Conservation (phyloP, 2,329 filamentous ascomycete species). For the Aspergillus bombycis region DNA sequence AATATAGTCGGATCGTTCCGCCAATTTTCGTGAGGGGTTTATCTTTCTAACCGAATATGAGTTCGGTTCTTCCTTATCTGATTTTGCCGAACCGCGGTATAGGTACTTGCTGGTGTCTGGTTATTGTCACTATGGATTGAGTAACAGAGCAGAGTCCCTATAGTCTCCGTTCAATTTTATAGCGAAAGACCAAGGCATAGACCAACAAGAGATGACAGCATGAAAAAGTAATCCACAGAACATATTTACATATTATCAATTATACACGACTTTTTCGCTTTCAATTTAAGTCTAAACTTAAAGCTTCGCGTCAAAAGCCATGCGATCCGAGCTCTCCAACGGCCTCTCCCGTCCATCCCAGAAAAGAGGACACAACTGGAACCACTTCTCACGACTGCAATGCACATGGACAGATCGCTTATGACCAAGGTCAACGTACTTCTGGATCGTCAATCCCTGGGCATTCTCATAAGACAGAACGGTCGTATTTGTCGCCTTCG, state of each 20-base stretch:
- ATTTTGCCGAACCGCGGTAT: background rate
- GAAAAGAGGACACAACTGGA: slow-evolving; percentile 59
- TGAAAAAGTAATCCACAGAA: background rate
- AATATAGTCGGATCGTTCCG: background rate
- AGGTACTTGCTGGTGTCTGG: background rate
- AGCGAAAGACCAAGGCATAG: background rate
- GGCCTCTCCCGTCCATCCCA: slow-evolving; percentile 52
- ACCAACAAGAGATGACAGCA: too few relatives aligned
- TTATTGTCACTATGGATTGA: background rate
- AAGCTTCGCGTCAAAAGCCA: slow-evolving; percentile 52
- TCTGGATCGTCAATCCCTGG: slow-evolving; percentile 72
- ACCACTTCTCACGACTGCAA: slow-evolving; percentile 69
- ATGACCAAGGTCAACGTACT: slow-evolving; percentile 72
- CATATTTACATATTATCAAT: background rate
- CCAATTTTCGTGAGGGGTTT: background rate
- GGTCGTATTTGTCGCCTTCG: slow-evolving; percentile 69
- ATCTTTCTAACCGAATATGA: background rate
- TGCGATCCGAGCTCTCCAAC: slow-evolving; percentile 49
- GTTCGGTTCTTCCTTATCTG: background rate
- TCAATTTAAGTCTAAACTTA: slow-evolving; percentile 24
- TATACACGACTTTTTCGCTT: background rate
- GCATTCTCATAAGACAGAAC: slow-evolving; percentile 75
- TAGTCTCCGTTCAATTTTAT: background rate
- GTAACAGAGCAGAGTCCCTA: background rate
- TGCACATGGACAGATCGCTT: slow-evolving; percentile 70